Conservation (phyloP, 306 rosid genomes). For the Heteromeles arbutifolia region DNA sequence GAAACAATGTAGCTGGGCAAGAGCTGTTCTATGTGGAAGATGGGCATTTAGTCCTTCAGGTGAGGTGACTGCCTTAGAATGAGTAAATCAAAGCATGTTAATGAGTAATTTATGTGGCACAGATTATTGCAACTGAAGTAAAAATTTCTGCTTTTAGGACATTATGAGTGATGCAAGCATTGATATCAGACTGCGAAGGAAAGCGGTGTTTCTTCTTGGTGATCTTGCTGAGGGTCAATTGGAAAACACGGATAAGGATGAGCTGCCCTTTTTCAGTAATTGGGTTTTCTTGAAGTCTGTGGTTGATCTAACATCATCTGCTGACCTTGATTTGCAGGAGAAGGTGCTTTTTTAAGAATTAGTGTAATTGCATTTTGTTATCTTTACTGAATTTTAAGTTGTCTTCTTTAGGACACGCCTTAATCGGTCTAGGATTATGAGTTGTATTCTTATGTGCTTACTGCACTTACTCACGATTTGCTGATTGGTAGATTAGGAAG, state of each 20-base stretch:
- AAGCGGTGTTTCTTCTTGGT: slow-evolving; percentile 60
- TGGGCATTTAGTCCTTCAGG: slow-evolving; percentile 65
- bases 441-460: background rate
- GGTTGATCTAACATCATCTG: slow-evolving; percentile 64
- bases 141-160: slow-evolving; percentile 36
- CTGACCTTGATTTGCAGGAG: slow-evolving; percentile 78
- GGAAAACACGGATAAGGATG: slow-evolving; percentile 34
- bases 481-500: background rate
- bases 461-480: background rate
- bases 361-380: background rate
- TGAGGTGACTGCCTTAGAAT: slow-evolving; percentile 44
- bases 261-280: slow-evolving; percentile 44
- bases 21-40: slow-evolving; percentile 58
- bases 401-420: background rate
- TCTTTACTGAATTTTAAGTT: background rate
- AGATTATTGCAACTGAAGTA: background rate
- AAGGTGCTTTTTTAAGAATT: slow-evolving; percentile 41
- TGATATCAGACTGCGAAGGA: slow-evolving; percentile 62
- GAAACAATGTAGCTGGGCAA: slow-evolving; percentile 56
- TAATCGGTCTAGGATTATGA: background rate
- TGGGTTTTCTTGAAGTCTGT: slow-evolving; percentile 63
- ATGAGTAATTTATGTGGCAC: background rate
- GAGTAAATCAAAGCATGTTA: background rate
- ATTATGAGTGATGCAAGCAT: slow-evolving; percentile 48
- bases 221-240: slow-evolving; percentile 65